These are phyloP conservation scores for Salvia miltiorrhiza DNA, from an alignment of 257 asterid genomes.

Conservation along the genomic window DNA sequence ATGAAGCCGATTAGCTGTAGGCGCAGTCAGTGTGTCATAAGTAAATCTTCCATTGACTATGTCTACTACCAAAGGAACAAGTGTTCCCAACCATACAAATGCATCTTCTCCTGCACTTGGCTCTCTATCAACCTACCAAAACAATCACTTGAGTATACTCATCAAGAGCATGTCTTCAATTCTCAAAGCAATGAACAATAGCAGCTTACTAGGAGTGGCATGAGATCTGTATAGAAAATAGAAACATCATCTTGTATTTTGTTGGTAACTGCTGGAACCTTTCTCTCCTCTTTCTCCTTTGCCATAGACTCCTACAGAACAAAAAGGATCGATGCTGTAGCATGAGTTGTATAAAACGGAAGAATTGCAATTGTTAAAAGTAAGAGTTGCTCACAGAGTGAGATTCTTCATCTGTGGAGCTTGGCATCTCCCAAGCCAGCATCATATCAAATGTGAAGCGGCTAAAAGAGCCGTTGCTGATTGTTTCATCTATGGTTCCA, in stretches of 20 bases:
- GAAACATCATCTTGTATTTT: conserved; percentile 62
- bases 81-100: conserved; percentile 71
- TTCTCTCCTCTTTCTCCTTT: conserved; percentile 64
- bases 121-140: conserved; percentile 59
- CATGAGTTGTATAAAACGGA: not conserved
- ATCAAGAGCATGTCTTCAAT: too few relatives aligned
- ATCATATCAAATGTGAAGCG: conserved; percentile 90
- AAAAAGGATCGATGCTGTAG: too few relatives aligned
- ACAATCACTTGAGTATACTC: not conserved
- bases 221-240: conserved; percentile 82
- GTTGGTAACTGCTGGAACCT: conserved; percentile 16
- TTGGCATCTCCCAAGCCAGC: conserved; percentile 89
- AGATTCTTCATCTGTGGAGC: conserved; percentile 47
- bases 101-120: conserved; percentile 71
- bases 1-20: conserved; percentile 65
- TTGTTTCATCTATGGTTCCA: conserved; percentile 41
- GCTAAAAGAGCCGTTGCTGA: conserved; percentile 56
- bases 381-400: conserved; percentile 29
- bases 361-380: too few relatives aligned
- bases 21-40: conserved; percentile 72
- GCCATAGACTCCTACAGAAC: conserved; percentile 48
- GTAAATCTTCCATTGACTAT: conserved; percentile 77
- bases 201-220: conserved; percentile 87
- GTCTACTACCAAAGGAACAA: conserved; percentile 64
- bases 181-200: not conserved